phyloP scores from a whole-genome alignment of 495 filamentous ascomycete genomes.

The Neurospora sp. region DNA sequence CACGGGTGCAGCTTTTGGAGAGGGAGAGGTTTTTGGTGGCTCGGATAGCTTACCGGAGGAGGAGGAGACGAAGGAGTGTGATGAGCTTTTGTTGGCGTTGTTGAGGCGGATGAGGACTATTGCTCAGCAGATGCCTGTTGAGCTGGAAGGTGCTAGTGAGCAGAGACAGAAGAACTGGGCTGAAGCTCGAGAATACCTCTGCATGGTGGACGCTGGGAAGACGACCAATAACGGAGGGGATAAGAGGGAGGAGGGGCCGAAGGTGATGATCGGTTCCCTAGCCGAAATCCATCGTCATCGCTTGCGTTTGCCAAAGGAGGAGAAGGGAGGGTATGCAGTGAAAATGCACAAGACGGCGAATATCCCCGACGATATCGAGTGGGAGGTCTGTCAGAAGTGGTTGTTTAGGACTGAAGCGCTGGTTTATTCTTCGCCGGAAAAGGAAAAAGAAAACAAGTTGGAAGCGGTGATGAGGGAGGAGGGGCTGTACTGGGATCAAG shows the following conservation, averaged over 20 bases:
- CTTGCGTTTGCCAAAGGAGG: accelerated
- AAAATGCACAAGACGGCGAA: constrained; percentile 9
- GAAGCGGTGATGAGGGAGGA: no score
- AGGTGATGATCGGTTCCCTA: constrained; percentile 24
- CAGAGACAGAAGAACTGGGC: no score
- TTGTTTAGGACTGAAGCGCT: constrained; percentile 19
- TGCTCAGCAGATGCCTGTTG: background rate
- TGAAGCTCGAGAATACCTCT: no score
- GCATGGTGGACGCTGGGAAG: no score
- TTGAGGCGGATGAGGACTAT: background rate
- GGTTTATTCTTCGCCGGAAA: no score
- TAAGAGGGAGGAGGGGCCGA: background rate
- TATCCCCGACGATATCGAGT: constrained; percentile 3
- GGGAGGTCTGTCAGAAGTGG: constrained; percentile 34
- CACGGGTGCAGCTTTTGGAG: no score
- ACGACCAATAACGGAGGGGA: no score
- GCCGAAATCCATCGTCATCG: constrained; percentile 19
- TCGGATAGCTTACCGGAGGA: background rate
- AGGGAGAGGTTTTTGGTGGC: no score
- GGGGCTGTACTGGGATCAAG: constrained; percentile 22
- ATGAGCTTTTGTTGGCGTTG: background rate
- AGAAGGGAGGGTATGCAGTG: constrained; percentile 7
- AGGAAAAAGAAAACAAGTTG: no score
- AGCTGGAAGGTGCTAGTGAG: no score
- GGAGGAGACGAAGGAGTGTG: background rate